These are phyloP conservation scores for Psilocybe cyanescens DNA, from an alignment of 768 basidiomycete species.

Conservation along the genomic window DNA sequence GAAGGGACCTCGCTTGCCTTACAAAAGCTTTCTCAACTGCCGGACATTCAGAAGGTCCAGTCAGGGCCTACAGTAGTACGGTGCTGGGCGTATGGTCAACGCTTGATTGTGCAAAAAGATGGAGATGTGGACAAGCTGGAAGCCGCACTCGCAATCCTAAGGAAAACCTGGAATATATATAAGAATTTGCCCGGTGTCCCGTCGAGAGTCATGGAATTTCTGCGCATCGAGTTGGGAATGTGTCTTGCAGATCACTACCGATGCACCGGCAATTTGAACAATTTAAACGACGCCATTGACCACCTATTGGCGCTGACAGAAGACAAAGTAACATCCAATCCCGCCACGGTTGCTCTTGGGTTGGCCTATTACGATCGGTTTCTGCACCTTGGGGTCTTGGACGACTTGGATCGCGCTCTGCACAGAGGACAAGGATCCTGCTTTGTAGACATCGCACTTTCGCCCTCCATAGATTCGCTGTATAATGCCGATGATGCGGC, in stretches of 20 bases:
- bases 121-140: constrained; percentile 1
- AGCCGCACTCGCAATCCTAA: background rate
- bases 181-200: background rate
- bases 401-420: constrained; percentile 6
- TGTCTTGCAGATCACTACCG: constrained; percentile 4
- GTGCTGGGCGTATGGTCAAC: constrained; percentile 3
- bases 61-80: background rate
- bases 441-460: too few relatives aligned
- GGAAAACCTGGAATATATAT: background rate
- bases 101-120: constrained; percentile 1
- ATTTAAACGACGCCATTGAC: constrained; percentile 1
- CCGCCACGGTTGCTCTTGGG: background rate
- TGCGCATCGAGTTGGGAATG: background rate
- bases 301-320: background rate
- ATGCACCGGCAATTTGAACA: background rate
- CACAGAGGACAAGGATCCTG: background rate
- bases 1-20: background rate
- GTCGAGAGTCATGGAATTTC: background rate
- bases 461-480: too few relatives aligned
- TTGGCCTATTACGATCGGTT: constrained; percentile 6
- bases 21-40: background rate
- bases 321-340: background rate
- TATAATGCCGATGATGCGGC: background rate
- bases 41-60: background rate
- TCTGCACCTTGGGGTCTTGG: background rate